Conservation (phyloP, 768 basidiomycete genomes). For the Boletus patriciae region DNA sequence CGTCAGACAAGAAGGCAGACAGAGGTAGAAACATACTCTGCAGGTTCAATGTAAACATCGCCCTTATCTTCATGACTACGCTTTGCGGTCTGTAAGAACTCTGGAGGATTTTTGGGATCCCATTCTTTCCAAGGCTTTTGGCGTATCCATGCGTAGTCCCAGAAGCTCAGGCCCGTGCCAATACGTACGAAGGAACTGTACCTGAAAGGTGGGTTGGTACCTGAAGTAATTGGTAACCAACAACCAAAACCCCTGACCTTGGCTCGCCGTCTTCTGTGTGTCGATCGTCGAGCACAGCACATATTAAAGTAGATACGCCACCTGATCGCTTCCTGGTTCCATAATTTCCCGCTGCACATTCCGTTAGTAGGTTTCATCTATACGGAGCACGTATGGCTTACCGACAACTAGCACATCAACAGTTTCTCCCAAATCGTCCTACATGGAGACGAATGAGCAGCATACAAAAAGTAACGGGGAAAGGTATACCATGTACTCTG, state of each 20-base stretch:
- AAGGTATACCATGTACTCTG: conserved; percentile 74
- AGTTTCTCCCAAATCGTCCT: conserved; percentile 93
- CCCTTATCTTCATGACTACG: conserved; percentile 76
- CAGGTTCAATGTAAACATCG: conserved; percentile 87
- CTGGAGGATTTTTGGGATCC: conserved; percentile 71
- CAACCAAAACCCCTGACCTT: conserved; percentile 44
- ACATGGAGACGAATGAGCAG: neutral
- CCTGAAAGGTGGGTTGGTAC: conserved; percentile 38
- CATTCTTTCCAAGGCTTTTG: conserved; percentile 81
- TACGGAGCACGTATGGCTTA: conserved; percentile 33
- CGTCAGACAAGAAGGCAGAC: neutral
- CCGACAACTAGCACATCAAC: conserved; percentile 91
- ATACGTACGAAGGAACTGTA: conserved; percentile 88
- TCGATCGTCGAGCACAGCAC: conserved; percentile 83
- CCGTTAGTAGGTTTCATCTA: neutral
- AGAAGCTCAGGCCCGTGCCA: conserved; percentile 83
- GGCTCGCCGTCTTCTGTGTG: conserved; percentile 52
- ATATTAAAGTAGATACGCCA: conserved; percentile 85
- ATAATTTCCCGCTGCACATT: conserved; percentile 73
- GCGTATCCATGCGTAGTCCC: conserved; percentile 84
- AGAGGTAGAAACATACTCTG: conserved; percentile 56
- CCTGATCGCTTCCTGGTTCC: conserved; percentile 85
- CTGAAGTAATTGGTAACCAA: neutral
- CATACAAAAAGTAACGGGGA: neutral
- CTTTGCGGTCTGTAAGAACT: conserved; percentile 62